These are phyloP conservation scores for Fraxinus sp. DNA, from an alignment of 305 asterid species.

Conservation along the genomic window DNA sequence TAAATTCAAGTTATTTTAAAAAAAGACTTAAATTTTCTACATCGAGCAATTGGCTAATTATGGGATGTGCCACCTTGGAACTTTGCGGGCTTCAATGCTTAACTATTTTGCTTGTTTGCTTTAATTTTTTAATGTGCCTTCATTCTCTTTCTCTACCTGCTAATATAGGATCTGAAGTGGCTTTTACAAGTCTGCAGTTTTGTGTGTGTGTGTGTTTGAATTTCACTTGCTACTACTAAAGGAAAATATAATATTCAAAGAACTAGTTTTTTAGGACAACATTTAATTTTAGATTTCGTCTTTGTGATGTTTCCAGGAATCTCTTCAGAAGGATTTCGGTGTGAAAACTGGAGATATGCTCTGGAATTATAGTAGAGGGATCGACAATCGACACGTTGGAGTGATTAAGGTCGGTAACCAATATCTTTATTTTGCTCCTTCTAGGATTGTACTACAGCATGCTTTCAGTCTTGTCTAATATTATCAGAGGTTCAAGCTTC, in stretches of 20 bases:
- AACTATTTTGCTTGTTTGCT: not conserved
- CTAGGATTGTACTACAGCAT: slow-evolving; percentile 4
- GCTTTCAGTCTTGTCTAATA: not conserved
- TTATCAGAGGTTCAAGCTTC: slow-evolving; percentile 8
- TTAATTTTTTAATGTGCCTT: not conserved
- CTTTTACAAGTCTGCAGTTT: not conserved
- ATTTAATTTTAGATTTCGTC: slow-evolving; percentile 15
- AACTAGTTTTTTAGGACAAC: not conserved
- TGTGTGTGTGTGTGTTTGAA: slow-evolving; percentile 1
- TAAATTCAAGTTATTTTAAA: not conserved
- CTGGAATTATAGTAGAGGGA: slow-evolving; percentile 90
- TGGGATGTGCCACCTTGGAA: not conserved
- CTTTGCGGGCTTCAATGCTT: not conserved
- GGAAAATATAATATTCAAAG: not conserved
- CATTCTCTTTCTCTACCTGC: not conserved
- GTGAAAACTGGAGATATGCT: slow-evolving; percentile 88
- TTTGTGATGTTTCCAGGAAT: slow-evolving; percentile 56
- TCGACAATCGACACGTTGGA: slow-evolving; percentile 79
- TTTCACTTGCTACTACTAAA: slow-evolving; percentile 10
- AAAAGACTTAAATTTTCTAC: not conserved
- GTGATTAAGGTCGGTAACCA: slow-evolving; percentile 49
- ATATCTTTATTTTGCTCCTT: not conserved
- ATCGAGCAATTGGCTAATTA: not conserved
- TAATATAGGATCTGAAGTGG: not conserved
- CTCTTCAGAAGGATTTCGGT: slow-evolving; percentile 92